These are phyloP conservation scores for Podospora pseudoanserina DNA, from an alignment of 495 filamentous ascomycete genomes.

Conservation along the genomic window DNA sequence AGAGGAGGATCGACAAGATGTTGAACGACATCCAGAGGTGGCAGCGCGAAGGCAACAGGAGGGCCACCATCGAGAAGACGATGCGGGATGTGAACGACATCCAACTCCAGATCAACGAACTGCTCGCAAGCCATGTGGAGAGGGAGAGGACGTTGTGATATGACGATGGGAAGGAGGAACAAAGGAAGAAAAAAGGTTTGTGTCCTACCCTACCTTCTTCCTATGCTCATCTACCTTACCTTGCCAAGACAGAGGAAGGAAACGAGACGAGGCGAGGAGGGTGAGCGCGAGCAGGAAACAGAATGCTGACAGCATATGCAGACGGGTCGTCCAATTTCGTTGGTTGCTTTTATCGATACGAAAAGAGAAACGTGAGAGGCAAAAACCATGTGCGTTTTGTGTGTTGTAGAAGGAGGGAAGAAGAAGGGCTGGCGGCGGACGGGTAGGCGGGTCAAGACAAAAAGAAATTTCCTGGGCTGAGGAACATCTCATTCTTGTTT, in stretches of 20 bases:
- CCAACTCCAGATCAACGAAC: slow-evolving; percentile 57
- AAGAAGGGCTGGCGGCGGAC: background rate
- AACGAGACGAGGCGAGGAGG: background rate
- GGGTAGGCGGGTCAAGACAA: background rate
- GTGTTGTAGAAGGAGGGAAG: background rate
- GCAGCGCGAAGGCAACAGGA: slow-evolving; percentile 67
- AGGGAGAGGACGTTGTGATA: slow-evolving; percentile 27
- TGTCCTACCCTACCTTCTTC: background rate
- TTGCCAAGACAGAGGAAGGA: background rate
- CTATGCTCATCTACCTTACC: background rate
- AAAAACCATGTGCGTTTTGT: background rate
- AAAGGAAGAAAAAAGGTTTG: background rate
- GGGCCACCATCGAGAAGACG: slow-evolving; percentile 78
- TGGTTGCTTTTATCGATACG: background rate
- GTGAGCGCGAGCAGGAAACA: background rate
- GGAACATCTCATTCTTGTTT: background rate
- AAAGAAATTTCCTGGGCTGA: background rate
- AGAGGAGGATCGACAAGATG: slow-evolving; percentile 71
- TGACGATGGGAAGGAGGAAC: background rate
- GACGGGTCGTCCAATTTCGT: background rate
- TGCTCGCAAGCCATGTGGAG: slow-evolving; percentile 47
- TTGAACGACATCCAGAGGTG: slow-evolving; percentile 75
- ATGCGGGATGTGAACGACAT: slow-evolving; percentile 63
- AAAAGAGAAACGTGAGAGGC: background rate
- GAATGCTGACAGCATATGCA: slow-evolving; percentile 5